Base-by-base conservation (phyloP, 208 protist genomes). In the Leishmania gerbilli region DNA sequence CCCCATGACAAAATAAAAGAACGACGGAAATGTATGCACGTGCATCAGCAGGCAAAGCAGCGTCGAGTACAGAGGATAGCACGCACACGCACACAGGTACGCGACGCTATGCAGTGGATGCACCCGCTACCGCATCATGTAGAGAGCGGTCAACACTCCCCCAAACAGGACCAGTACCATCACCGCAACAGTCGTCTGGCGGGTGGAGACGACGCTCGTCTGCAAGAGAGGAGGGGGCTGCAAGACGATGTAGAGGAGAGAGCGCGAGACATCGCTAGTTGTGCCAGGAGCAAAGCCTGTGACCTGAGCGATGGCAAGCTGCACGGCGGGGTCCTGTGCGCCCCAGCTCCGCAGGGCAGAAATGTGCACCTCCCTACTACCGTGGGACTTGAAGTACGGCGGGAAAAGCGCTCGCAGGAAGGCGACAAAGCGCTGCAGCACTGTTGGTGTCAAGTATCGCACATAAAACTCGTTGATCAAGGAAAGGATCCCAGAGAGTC, bases 301-400 rank as follows among this genome's bases (percentile, higher is more conserved):
- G 15, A 90, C 75, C 74, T 90, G 81, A 9, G 90, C 80, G 15
- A 77, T 77, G 17, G 89, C 81, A 27, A 86, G 71, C 74, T 92
- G 87, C 31, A 89, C 86, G 13, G 80, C 86, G 15, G 93, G 90
- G 71, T 96, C 91, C 34, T 76, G 65, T 27, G 49, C 71, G 45
- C 83, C 83, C 86, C 93, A 91, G 17, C 47, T 68, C 37, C 78
- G 71, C 31, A 93, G 40, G 42, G 75, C 68, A 21, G 81, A 78
- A 60, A 88, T n/a, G 81, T 90, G 78, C n/a, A 79, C 71, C 55
- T 76, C 71, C 76, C 60, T 74, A 53, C 62, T 47, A 64, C 40
- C 31, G 64, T 21, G 24, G 4, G n/a, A 56, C 40, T 55, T 40
- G 62, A 71, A 71, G 47, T 77, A 75, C 11, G 62, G 67, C 3